Evolutionary conservation across 2,329 filamentous ascomycete species (phyloP), one percentile per base, ranked within the genome.

Genomic region (Penicillium expansum): DNA sequence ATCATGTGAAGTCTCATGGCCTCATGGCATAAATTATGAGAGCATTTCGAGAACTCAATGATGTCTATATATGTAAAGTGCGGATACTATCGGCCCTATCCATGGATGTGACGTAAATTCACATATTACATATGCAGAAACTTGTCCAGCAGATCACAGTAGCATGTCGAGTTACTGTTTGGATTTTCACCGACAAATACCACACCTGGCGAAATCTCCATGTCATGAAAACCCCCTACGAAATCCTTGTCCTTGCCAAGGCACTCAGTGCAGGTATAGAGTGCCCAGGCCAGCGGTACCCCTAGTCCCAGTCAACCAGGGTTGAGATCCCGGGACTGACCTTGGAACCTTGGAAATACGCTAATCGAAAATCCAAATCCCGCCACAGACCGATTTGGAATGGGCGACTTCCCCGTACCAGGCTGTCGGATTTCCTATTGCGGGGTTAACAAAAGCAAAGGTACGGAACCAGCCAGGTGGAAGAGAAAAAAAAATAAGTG

Each of bases 391-490:
- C 38, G 49, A 45, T 52, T 52, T 35, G 50, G 50, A 52, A 52
- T 50, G 35, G 48, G 10, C 33, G 22, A 30, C 5, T 37, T 44
- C 27, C 18, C 37, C 20, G 38, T 52, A 45, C 50, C 50, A 37
- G 41, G 5, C 39, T 52, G 39, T 52, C 50, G 50, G 50, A 47
- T 47, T 33, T 54, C 33, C n/a, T 18, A 27, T 39, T 53, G 51
- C 51, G 51, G 43, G 35, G 42, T 51, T 14, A 20, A 11, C 13
- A 6, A 29, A 35, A 14, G 2, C 39, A 52, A 44, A 52, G 39
- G 39, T 52, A 52, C 50, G n/a, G 39, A 52, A 44, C 49, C 39
- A 16, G 27, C 49, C 30, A 24, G 38, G 29, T 48, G 43, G 43
- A 20, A 42, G 32, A 30, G 16, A 7, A 16, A 43, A 42, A 32